phyloP scores from a whole-genome alignment of 139 green algal genomes.

The Picochlorum sp. region DNA sequence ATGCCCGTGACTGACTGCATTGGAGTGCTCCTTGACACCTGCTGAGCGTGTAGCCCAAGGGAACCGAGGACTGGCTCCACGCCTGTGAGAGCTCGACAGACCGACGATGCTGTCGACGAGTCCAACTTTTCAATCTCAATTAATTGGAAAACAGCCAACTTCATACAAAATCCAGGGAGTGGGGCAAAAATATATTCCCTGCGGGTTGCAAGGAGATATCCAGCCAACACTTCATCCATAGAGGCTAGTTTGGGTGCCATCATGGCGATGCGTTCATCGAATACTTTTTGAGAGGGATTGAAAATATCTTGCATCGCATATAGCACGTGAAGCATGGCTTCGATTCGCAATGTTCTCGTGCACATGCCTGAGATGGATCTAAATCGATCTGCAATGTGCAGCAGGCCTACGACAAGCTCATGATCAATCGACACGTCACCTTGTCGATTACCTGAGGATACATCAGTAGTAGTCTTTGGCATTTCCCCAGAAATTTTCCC shows the following conservation, averaged over 20 bases:
- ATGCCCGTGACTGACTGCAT: too few relatives aligned
- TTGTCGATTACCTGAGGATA: background rate
- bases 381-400: conserved; percentile 42
- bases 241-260: conserved; percentile 16
- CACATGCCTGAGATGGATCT: conserved; percentile 47
- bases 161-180: conserved; percentile 33
- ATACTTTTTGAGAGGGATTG: background rate
- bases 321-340: conserved; percentile 47
- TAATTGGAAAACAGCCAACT: conserved; percentile 51
- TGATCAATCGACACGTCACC: conserved; percentile 16
- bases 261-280: background rate
- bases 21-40: too few relatives aligned
- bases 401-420: conserved; percentile 19
- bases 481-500: background rate
- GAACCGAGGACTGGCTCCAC: conserved; percentile 33
- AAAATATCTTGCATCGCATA: conserved; percentile 27
- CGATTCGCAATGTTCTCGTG: conserved; percentile 47
- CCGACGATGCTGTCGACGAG: conserved; percentile 42
- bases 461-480: background rate
- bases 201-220: conserved; percentile 32
- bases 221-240: conserved; percentile 43
- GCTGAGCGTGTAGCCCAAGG: background rate
- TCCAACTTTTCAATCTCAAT: conserved; percentile 42
- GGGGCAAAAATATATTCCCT: conserved; percentile 47
- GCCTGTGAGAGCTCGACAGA: conserved; percentile 48